Evolutionary conservation across 2,329 filamentous ascomycete species (phyloP), one percentile per base, ranked within the genome.

Genomic region (Elsinoe fawcettii): DNA sequence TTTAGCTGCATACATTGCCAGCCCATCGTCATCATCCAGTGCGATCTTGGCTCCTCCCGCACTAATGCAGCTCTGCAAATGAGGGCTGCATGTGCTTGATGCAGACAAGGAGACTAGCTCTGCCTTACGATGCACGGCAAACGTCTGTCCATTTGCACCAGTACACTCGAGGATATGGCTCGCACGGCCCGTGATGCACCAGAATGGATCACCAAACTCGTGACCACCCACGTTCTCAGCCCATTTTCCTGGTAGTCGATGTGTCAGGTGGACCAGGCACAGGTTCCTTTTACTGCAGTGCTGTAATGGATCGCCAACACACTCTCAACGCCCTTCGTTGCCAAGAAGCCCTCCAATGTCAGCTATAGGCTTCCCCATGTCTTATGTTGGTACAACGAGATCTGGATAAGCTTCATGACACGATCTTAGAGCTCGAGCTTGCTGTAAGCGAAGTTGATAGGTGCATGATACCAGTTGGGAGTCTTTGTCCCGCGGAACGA

Each of bases 311-410:
- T 37, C 14, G 34, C 4, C 34, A 3, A 37, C 22, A 12, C 9
- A 46, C 41, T 27, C 23, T 30, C 22, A 25, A 14, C 41, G 20
- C 11, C 25, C 23, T n/a, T 3, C n/a, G 20, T 46, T 46, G 41
- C 41, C 41, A 46, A 25, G 39, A 20, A 16, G 20, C 39, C 39
- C 4, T 43, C 20, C 14, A 18, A 12, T 14, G 34, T 37, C 22
- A 46, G 41, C 41, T 46, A 46, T 46, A 46, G 20, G 41, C 41
- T 46, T 46, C 41, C 41, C 41, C 41, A 44, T 20, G 41, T 44
- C 41, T 44, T 14, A 44, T 23, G 18, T 23, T 23, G 18, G 18
- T 44, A 23, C 20, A 16, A 16, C 7, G 16, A 44, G 41, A 44
- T 44, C 41, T 5, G 8, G 3, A 22, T 44, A 44, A 23, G 6